These are phyloP conservation scores for Striga hermonthica DNA, from an alignment of 305 asterid genomes.

Conservation along the genomic window DNA sequence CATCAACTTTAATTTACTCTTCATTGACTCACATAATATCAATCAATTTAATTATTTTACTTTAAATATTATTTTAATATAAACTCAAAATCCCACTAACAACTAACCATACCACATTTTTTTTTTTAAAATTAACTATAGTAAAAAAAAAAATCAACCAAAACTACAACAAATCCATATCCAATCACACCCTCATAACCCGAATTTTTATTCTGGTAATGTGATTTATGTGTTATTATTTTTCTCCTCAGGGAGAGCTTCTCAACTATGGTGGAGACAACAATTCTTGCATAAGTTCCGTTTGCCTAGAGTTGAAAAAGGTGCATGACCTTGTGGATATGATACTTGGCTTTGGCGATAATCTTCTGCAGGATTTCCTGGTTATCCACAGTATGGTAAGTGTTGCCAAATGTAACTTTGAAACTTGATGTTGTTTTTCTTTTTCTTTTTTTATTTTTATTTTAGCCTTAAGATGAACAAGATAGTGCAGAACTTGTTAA, in stretches of 20 bases:
- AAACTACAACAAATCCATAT: too few relatives aligned
- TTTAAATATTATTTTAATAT: too few relatives aligned
- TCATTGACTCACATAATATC: too few relatives aligned
- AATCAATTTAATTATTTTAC: too few relatives aligned
- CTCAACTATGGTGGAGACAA: slow-evolving; percentile 41
- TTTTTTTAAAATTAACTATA: too few relatives aligned
- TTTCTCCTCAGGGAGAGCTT: slow-evolving; percentile 60
- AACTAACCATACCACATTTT: too few relatives aligned
- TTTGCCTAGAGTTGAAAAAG: slow-evolving; percentile 44
- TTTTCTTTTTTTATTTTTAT: not conserved
- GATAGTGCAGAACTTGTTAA: not conserved
- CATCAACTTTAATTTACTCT: too few relatives aligned
- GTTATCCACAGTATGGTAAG: slow-evolving; percentile 67
- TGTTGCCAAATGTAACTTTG: slow-evolving; percentile 22
- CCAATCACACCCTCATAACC: too few relatives aligned
- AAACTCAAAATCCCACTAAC: too few relatives aligned
- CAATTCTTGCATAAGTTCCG: slow-evolving; percentile 37
- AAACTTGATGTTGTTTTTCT: not conserved
- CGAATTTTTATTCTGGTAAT: slow-evolving; percentile 18
- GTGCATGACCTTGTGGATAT: slow-evolving; percentile 49
- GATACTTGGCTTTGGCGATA: slow-evolving; percentile 61
- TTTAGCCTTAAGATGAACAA: not conserved
- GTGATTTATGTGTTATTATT: slow-evolving; percentile 25
- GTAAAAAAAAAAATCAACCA: too few relatives aligned
- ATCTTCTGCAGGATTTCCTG: slow-evolving; percentile 67